Conservation (phyloP, 257 asterid species). For the Henckelia pumila region DNA sequence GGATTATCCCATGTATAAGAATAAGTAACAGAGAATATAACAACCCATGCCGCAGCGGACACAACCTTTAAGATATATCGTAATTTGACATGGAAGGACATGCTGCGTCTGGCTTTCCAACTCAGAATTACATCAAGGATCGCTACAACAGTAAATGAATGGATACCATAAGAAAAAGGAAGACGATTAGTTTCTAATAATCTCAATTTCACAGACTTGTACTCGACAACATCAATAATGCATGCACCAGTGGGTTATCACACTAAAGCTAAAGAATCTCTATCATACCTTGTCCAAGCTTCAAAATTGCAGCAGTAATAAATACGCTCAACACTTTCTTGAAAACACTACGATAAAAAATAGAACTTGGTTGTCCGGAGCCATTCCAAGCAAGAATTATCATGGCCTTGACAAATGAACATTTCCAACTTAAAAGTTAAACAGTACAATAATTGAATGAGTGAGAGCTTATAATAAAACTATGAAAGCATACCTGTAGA, state of each 20-base stretch:
- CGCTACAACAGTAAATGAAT: constrained; percentile 46
- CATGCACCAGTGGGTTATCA: constrained; percentile 6
- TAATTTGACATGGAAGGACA: constrained; percentile 89
- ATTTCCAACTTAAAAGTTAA: constrained; percentile 30
- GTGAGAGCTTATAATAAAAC: constrained; percentile 17
- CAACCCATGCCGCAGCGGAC: constrained; percentile 95
- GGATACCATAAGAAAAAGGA: constrained; percentile 22
- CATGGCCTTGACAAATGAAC: constrained; percentile 69
- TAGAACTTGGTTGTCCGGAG: constrained; percentile 58
- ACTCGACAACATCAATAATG: background rate
- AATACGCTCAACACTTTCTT: constrained; percentile 90
- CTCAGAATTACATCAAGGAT: constrained; percentile 81
- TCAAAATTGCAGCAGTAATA: constrained; percentile 92
- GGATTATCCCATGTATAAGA: constrained; percentile 92
- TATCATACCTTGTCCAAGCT: constrained; percentile 90
- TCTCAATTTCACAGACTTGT: constrained; percentile 11
- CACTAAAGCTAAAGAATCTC: constrained; percentile 17
- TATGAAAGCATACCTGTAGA: constrained; percentile 63
- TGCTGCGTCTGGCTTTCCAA: constrained; percentile 89
- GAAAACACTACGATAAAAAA: constrained; percentile 61
- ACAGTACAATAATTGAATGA: constrained; percentile 13
- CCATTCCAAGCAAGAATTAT: constrained; percentile 97
- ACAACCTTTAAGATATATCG: constrained; percentile 80
- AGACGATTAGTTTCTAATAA: constrained; percentile 2
- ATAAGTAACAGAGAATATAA: constrained; percentile 88